phyloP scores from a whole-genome alignment of 768 basidiomycete species.

The Paxillus rubicundulus region DNA sequence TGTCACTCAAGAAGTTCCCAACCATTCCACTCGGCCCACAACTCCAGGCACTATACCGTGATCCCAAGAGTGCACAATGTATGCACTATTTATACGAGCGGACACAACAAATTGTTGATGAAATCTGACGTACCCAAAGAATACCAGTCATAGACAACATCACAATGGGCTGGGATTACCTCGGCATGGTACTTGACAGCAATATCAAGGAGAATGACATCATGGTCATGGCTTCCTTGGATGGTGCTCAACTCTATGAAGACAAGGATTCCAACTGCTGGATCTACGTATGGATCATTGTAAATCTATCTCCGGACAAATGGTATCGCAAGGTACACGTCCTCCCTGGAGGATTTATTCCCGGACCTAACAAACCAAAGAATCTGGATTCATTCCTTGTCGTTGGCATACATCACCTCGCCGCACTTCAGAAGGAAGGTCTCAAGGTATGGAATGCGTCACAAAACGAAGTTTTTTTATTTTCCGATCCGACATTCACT shows the following conservation, averaged over 20 bases:
- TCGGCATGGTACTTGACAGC: not conserved
- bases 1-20: not conserved
- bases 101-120: not conserved
- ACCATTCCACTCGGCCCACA: slow-evolving; percentile 1
- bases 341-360: not conserved
- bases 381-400: not conserved
- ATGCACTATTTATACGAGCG: not conserved
- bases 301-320: not conserved
- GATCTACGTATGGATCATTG: not conserved
- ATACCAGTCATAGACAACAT: not conserved
- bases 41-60: not conserved
- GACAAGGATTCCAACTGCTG: not conserved
- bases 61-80: not conserved
- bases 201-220: not conserved
- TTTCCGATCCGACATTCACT: too few species aligned
- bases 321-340: not conserved
- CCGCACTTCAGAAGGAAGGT: too few species aligned
- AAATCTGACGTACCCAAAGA: not conserved
- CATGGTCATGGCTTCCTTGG: not conserved
- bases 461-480: too few species aligned
- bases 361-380: not conserved
- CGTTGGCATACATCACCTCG: not conserved
- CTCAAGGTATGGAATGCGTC: too few species aligned
- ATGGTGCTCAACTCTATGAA: not conserved
- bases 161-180: not conserved